Conservation (phyloP, 176 grass and related monocot genomes). For the Pharus latifolius region DNA sequence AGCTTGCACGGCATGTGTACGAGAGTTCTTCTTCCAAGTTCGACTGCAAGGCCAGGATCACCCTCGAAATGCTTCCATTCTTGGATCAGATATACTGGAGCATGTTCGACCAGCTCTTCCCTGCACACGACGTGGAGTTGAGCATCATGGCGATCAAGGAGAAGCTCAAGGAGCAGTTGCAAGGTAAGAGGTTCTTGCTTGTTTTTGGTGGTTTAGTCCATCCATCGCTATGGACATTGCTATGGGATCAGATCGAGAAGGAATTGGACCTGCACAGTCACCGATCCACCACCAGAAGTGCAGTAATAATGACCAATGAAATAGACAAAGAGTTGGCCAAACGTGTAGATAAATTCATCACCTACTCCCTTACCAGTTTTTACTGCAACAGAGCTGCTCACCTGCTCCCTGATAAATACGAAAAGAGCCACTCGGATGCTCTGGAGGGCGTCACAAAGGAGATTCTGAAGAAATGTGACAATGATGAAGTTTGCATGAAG, state of each 20-base stretch:
- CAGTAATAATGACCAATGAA: too few relatives aligned
- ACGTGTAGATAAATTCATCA: too few relatives aligned
- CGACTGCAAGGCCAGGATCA: neutral
- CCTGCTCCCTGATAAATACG: neutral
- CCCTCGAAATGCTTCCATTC: neutral
- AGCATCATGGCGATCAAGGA: too few relatives aligned
- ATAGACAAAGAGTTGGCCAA: too few relatives aligned
- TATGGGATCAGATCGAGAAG: neutral
- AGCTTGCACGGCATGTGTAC: neutral
- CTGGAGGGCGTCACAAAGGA: too few relatives aligned
- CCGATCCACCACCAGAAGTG: neutral
- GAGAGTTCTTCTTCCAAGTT: neutral
- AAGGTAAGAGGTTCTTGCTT: neutral
- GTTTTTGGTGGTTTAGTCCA: neutral
- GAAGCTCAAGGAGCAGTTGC: too few relatives aligned
- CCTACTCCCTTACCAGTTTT: neutral
- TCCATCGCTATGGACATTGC: too few relatives aligned
- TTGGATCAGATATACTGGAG: neutral
- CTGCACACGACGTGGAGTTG: neutral
- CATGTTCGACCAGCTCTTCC: neutral
- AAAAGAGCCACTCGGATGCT: neutral
- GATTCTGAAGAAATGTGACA: neutral
- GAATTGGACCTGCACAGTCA: neutral
- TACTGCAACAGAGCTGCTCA: neutral
- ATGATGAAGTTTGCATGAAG: neutral